Base-by-base conservation (phyloP, 495 filamentous ascomycete species). In the Xylaria castorea region DNA sequence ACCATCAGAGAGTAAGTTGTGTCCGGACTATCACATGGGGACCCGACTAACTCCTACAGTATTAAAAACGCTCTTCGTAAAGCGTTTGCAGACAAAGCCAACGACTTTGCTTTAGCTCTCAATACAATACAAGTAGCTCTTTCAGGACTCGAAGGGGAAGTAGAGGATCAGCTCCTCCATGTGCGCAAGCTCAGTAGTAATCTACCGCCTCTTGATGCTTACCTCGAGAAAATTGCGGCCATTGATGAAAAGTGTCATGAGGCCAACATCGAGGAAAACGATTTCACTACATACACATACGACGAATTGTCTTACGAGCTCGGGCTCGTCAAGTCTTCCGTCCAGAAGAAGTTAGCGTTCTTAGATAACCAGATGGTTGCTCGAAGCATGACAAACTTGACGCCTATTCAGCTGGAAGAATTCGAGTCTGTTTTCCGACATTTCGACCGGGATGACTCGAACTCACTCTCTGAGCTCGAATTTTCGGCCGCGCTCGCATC, bases 181-280 rank as follows among this genome's bases (percentile, higher is more conserved):
- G 95, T 97, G 34, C 87, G 91, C 73, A 89, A 89, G 72, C 85
- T 99, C 16, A 92, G 92, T 76, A 86, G 90, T 53, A 97, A 92
- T 73, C 86, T 99, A 14, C 89, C 92, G 1, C 96, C 96, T 0
- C 88, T 99, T 2, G 94, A 97, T 75, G 88, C 92, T 46, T 98
- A 93, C 82, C 88, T 99, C 27, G 88, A 92, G 70, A 91, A 91
- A 71, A 95, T 98, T 75, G 92, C 89, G 5, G 90, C 88, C 14
- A 85, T 97, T 36, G 94, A 97, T 75, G 87, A 89, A 75, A 94
- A 97, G 81, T 98, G 97, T 79, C 89, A 90, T 53, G 95, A 99
- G 85, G 96, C 96, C 57, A 98, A 98, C 80, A 97, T 98, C 58
- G 96, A 99, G 81, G 96, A 99, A 79, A 99, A 99, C 81, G 96